Evolutionary conservation across 2,329 filamentous ascomycete genomes (phyloP).

Genomic region (Blumeria graminis): DNA sequence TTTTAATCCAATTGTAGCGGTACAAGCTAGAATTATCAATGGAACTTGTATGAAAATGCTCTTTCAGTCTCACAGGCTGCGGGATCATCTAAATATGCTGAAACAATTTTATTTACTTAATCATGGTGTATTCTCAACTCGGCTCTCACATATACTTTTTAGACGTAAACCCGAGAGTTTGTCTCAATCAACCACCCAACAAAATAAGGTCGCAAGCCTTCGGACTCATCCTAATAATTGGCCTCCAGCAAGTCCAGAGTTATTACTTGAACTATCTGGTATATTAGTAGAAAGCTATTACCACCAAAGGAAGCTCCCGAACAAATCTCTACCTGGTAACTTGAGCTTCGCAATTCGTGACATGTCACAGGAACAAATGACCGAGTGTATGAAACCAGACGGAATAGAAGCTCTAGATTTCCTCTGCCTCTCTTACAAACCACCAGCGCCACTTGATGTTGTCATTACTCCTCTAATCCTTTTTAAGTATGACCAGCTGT

Average conservation of each 20-base stretch:
- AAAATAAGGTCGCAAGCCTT: conserved; percentile 54
- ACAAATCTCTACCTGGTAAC: conserved; percentile 33
- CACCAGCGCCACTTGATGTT: conserved; percentile 43
- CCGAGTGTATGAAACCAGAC: conserved; percentile 59
- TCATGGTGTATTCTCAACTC: conserved; percentile 60
- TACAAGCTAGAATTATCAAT: conserved; percentile 57
- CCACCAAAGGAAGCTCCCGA: conserved; percentile 6
- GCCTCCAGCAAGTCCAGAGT: conserved; percentile 83
- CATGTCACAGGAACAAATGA: conserved; percentile 52
- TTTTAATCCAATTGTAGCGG: conserved; percentile 46
- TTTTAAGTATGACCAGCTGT: conserved; percentile 64
- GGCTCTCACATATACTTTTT: conserved; percentile 63
- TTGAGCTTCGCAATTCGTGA: conserved; percentile 70
- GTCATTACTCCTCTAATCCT: conserved; percentile 50
- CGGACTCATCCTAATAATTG: conserved; percentile 64
- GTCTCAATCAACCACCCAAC: conserved; percentile 28
- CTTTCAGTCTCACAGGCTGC: conserved; percentile 48
- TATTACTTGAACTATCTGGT: conserved; percentile 73
- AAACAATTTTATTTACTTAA: conserved; percentile 63
- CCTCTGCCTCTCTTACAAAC: conserved; percentile 61
- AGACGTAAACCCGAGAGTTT: conserved; percentile 50
- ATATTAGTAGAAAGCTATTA: conserved; percentile 54
- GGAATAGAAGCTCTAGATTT: conserved; percentile 84
- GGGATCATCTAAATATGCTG: conserved; percentile 49
- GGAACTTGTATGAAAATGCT: conserved; percentile 52